These are phyloP conservation scores for Cladobotryum protrusum DNA, from an alignment of 2,329 filamentous ascomycete species.

Conservation along the genomic window DNA sequence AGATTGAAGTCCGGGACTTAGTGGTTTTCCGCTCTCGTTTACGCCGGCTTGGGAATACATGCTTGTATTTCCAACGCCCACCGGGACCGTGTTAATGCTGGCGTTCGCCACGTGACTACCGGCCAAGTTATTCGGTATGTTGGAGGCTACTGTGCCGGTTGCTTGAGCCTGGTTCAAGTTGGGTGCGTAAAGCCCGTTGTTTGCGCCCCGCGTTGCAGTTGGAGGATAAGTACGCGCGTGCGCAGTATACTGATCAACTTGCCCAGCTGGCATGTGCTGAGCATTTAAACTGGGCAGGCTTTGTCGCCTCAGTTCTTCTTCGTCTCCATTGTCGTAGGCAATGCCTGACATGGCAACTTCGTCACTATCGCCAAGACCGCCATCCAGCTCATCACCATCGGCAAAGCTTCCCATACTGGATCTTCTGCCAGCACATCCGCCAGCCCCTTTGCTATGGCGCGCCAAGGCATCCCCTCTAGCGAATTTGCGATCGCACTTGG, in stretches of 20 bases:
- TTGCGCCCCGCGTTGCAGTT: slow-evolving; percentile 46
- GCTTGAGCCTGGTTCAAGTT: slow-evolving; percentile 48
- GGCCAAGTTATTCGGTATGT: slow-evolving; percentile 36
- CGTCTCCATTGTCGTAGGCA: slow-evolving; percentile 51
- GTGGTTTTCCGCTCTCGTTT: slow-evolving; percentile 81
- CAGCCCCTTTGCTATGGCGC: slow-evolving; percentile 89
- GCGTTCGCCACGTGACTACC: slow-evolving; percentile 42
- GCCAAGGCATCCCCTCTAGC: slow-evolving; percentile 92
- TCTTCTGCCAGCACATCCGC: slow-evolving; percentile 86
- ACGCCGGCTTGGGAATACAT: slow-evolving; percentile 68
- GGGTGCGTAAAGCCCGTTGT: slow-evolving; percentile 56
- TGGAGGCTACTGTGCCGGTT: slow-evolving; percentile 48
- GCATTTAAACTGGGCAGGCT: slow-evolving; percentile 71
- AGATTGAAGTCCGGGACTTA: slow-evolving; percentile 58
- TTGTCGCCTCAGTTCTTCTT: slow-evolving; percentile 57
- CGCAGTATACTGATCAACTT: slow-evolving; percentile 43
- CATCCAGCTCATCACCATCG: slow-evolving; percentile 66
- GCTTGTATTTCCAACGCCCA: slow-evolving; percentile 42
- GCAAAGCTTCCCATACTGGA: slow-evolving; percentile 80
- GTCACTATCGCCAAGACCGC: slow-evolving; percentile 43
- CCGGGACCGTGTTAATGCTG: slow-evolving; percentile 43
- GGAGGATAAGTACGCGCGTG: slow-evolving; percentile 78
- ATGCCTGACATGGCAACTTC: slow-evolving; percentile 53
- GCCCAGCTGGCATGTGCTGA: slow-evolving; percentile 55
- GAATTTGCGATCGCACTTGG: slow-evolving; percentile 91